Percentiles rank a stretch among this genome's conserved stretches.
phyloP scores from a whole-genome alignment of 371 early-diverging fungal species.

The Furculomyces boomerangus region DNA sequence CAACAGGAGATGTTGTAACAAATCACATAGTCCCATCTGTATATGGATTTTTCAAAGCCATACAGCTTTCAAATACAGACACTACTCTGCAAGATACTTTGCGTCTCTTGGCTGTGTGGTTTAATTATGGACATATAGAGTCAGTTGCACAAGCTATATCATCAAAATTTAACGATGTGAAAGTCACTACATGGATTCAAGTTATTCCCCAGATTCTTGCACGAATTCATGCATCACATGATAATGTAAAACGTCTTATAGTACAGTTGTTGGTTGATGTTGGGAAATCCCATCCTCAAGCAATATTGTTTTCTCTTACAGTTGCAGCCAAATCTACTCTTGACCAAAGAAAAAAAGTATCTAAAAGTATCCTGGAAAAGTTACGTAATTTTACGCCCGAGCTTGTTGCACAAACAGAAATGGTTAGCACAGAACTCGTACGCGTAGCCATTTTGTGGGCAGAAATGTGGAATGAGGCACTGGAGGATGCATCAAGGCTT shows the following conservation, averaged over 20 bases:
- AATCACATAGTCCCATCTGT: conserved; percentile 31
- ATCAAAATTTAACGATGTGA: conserved; percentile 78
- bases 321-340: conserved; percentile 91
- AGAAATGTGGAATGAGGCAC: conserved; percentile 95
- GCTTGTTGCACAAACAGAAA: conserved; percentile 81
- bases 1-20: conserved; percentile 14
- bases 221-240: conserved; percentile 72
- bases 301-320: conserved; percentile 86
- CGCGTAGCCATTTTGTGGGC: conserved; percentile 93
- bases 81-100: conserved; percentile 87
- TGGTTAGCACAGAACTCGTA: conserved; percentile 92
- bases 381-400: conserved; percentile 65
- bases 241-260: conserved; percentile 69
- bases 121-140: conserved; percentile 79
- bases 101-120: conserved; percentile 87
- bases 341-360: conserved; percentile 55
- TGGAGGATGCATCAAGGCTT: conserved; percentile 77
- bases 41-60: conserved; percentile 83
- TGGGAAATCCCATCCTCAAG: conserved; percentile 92
- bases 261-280: conserved; percentile 82
- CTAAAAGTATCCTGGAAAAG: conserved; percentile 80
- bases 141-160: conserved; percentile 75
- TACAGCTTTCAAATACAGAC: conserved; percentile 75
- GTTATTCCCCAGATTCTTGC: conserved; percentile 98
- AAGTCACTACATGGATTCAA: conserved; percentile 92